These are phyloP conservation scores for Backusella australiensis DNA, from an alignment of 192 early-diverging fungal genomes.

Conservation along the genomic window DNA sequence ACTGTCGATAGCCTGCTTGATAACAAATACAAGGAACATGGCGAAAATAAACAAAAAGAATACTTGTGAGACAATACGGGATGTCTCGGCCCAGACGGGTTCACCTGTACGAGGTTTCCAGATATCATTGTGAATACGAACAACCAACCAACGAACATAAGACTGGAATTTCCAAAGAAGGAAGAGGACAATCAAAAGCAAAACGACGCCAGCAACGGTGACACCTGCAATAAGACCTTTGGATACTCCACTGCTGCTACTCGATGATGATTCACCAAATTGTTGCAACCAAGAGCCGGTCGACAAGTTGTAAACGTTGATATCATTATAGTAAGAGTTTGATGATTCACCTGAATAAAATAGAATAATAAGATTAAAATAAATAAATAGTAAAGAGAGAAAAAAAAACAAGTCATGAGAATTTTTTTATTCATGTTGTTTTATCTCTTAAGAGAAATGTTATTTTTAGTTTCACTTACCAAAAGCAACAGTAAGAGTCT, in stretches of 20 bases:
- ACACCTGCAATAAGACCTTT: slow-evolving; percentile 28
- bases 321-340: slow-evolving; percentile 33
- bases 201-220: slow-evolving; percentile 28
- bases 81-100: slow-evolving; percentile 37
- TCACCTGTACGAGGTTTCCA: slow-evolving; percentile 39
- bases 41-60: slow-evolving; percentile 32
- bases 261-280: not conserved
- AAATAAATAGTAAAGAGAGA: not conserved
- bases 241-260: not conserved
- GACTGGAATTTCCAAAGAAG: slow-evolving; percentile 27
- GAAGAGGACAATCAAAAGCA: slow-evolving; percentile 28
- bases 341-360: slow-evolving; percentile 19
- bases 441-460: not conserved
- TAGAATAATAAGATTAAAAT: not conserved
- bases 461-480: slow-evolving; percentile 18
- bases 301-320: slow-evolving; percentile 19
- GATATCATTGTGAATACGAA: slow-evolving; percentile 31
- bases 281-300: slow-evolving; percentile 21
- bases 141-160: slow-evolving; percentile 28
- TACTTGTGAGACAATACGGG: slow-evolving; percentile 31
- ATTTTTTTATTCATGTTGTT: not conserved
- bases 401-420: not conserved
- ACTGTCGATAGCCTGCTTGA: slow-evolving; percentile 30
- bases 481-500: slow-evolving; percentile 28
- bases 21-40: slow-evolving; percentile 30